phyloP scores from a whole-genome alignment of 148 eudicot species.

The Suaeda aralocaspica region DNA sequence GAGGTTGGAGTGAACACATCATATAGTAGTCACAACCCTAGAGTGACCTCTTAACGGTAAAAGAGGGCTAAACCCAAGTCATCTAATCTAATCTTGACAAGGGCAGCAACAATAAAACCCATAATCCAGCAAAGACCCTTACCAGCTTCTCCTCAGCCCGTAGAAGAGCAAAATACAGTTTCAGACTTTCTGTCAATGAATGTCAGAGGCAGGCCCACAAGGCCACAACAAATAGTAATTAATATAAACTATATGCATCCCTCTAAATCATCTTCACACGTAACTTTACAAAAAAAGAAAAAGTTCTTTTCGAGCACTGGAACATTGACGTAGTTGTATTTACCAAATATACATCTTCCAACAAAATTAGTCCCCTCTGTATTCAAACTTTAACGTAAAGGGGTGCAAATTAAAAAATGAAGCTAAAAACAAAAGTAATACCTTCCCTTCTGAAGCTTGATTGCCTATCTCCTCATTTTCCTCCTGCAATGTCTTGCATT shows the following conservation, averaged over 20 bases:
- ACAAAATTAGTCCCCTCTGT: neutral
- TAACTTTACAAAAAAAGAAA: neutral
- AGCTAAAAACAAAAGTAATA: slow-evolving; percentile 17
- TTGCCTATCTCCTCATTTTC: slow-evolving; percentile 99
- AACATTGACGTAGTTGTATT: neutral
- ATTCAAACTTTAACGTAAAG: neutral
- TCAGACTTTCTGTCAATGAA: neutral
- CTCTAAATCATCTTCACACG: neutral
- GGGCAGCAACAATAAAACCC: neutral
- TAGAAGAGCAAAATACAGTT: neutral
- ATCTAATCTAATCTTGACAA: neutral
- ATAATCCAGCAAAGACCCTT: neutral
- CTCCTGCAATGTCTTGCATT: slow-evolving; percentile 87
- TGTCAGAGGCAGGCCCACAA: neutral
- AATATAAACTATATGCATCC: neutral
- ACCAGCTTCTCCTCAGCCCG: neutral
- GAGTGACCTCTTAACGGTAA: neutral
- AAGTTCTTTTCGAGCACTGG: neutral
- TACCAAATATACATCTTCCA: too few relatives aligned
- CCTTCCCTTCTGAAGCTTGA: slow-evolving; percentile 99
- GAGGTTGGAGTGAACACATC: neutral
- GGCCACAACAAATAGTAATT: neutral
- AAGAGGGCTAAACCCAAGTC: neutral
- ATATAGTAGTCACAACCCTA: neutral
- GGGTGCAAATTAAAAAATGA: neutral